phyloP scores from a whole-genome alignment of 148 eudicot species.

The Drosera capensis region DNA sequence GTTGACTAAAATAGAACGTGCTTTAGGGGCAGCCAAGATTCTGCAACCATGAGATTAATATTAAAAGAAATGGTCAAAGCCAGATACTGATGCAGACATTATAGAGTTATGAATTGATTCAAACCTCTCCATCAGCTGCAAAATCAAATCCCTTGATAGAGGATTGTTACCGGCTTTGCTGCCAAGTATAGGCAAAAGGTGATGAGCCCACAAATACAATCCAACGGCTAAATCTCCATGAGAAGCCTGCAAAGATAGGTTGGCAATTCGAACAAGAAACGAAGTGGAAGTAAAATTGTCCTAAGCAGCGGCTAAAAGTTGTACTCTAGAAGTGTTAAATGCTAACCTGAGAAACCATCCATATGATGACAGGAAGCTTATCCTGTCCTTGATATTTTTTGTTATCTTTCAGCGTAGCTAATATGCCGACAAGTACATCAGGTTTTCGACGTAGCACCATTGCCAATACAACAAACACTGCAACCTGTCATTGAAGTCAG shows the following conservation, averaged over 20 bases:
- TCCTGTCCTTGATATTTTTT: conserved; percentile 70
- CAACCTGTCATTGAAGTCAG: conserved; percentile 72
- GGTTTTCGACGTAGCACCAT: conserved; percentile 69
- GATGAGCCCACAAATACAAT: conserved; percentile 58
- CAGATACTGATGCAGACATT: not conserved
- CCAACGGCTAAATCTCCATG: conserved; percentile 68
- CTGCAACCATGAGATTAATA: conserved; percentile 17
- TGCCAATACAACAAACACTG: conserved; percentile 58
- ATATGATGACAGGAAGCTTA: conserved; percentile 53
- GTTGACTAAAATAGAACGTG: conserved; percentile 49
- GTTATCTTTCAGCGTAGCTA: conserved; percentile 46
- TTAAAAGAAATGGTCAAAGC: conserved; percentile 2
- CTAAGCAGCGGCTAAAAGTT: not conserved
- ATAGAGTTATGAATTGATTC: not conserved
- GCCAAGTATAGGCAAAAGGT: conserved; percentile 47
- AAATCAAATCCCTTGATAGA: conserved; percentile 57
- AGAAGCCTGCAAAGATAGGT: conserved; percentile 28
- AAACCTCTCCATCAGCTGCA: conserved; percentile 65
- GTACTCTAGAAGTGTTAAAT: not conserved
- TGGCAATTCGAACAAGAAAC: not conserved
- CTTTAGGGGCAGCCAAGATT: conserved; percentile 59
- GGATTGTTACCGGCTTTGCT: conserved; percentile 55
- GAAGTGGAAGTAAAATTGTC: not conserved
- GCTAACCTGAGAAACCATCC: conserved; percentile 64
- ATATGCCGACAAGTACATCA: conserved; percentile 42